Percentiles rank a stretch among this genome's conserved stretches.
Conservation (phyloP, 1,284 basidiomycete species). For the Irpex rosettiformis region DNA sequence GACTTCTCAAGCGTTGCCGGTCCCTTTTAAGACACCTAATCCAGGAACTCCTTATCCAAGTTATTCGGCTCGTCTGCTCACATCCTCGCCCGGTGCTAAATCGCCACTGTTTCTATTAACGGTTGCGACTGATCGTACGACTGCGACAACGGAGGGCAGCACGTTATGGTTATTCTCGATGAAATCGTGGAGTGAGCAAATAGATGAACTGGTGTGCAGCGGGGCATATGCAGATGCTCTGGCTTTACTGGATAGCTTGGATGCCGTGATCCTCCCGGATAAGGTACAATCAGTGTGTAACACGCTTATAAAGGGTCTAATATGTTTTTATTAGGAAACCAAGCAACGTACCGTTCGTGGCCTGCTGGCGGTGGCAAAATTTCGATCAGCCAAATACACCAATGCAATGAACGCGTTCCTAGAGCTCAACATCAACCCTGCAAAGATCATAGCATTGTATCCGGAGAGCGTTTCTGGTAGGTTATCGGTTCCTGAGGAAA, state of each 20-base stretch:
- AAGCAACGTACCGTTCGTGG: slow-evolving; percentile 58
- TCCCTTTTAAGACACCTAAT: slow-evolving; percentile 48
- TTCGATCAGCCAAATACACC: slow-evolving; percentile 66
- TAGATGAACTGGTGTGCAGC: slow-evolving; percentile 78
- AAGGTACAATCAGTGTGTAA: slow-evolving; percentile 43
- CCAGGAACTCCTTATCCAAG: slow-evolving; percentile 29
- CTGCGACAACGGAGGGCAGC: slow-evolving; percentile 63
- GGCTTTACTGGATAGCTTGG: slow-evolving; percentile 72
- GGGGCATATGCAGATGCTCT: slow-evolving; percentile 82
- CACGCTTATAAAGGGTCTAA: neutral
- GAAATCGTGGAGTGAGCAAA: slow-evolving; percentile 74
- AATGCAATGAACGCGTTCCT: slow-evolving; percentile 87
- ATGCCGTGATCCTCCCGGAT: slow-evolving; percentile 60
- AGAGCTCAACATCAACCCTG: slow-evolving; percentile 87
- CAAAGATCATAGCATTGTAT: slow-evolving; percentile 90
- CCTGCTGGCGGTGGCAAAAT: slow-evolving; percentile 76
- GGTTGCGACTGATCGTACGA: slow-evolving; percentile 68
- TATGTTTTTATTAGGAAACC: slow-evolving; percentile 38
- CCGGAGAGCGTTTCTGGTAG: slow-evolving; percentile 81
- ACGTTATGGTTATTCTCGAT: slow-evolving; percentile 77
- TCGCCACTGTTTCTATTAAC: slow-evolving; percentile 67
- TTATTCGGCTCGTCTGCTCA: slow-evolving; percentile 57
- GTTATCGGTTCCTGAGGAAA: slow-evolving; percentile 61
- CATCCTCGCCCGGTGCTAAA: slow-evolving; percentile 46
- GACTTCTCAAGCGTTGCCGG: slow-evolving; percentile 60